Evolutionary conservation across 1,284 basidiomycete species (phyloP), one percentile per base, ranked within the genome.

Genomic region (Stygiomarasmius scandens): DNA sequence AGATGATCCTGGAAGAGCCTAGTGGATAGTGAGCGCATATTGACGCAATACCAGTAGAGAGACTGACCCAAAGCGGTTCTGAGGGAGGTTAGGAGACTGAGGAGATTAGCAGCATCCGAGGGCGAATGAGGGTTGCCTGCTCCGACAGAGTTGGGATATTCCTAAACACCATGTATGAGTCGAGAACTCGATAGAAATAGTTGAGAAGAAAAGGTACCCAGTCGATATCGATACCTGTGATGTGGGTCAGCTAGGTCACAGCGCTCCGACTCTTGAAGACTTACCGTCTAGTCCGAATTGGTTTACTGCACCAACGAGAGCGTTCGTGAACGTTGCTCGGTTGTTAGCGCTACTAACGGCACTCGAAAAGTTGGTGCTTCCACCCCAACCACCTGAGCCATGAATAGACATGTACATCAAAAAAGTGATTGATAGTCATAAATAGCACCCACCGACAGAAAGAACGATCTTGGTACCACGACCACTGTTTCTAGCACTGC

Each of bases 111-210:
- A 2, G 88, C 77, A 69, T 94, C 92, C 9, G 74, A 63, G 2
- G 80, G 64, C 0, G 84, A 83, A 66, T 84, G 77, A 1, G 77
- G 78, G 69, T 93, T 91, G 11, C 86, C 85, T 6, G 79, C 77
- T 2, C 90, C 90, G 1, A 71, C 64, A 10, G 81, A 78, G 58
- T 87, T 88, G 10, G 91, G 91, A 68, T 92, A 93, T 77, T 92
- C 90, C 77, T 78, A 47, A 16, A n/a, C 19, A n/a, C 64, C 55
- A 12, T 32, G 47, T 19, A 45, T 24, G 47, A 16, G 24, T 44
- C 16, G 9, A 20, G 5, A 45, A 44, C n/a, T n/a, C 24, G 6
- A 48, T 51, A 14, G 19, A 20, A 6, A n/a, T n/a, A 2, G n/a
- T 32, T 45, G 12, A 56, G 55, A 27, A 49, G 20, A 34, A 48